Conservation (phyloP, 192 early-diverging fungal species). For the Backusella tuberculispora region DNA sequence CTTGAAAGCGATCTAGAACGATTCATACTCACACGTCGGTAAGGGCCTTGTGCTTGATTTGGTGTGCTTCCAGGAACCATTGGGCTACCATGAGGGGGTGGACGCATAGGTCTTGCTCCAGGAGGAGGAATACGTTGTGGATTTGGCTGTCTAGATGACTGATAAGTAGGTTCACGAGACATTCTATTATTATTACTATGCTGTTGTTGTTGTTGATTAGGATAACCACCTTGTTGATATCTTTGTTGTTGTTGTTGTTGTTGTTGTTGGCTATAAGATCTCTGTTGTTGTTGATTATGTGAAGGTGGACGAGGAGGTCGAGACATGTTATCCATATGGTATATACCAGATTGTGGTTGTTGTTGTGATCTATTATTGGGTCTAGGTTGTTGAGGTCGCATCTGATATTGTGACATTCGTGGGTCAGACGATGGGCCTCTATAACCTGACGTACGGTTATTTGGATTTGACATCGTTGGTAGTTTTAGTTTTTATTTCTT, state of each 20-base stretch:
- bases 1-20: constrained; percentile 48
- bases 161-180: constrained; percentile 15
- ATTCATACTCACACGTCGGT: constrained; percentile 36
- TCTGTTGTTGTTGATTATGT: constrained; percentile 8
- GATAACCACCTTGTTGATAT: not conserved
- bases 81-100: constrained; percentile 24
- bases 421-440: constrained; percentile 18
- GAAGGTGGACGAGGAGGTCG: constrained; percentile 19
- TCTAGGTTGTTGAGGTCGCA: not conserved
- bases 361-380: constrained; percentile 10
- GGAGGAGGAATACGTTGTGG: constrained; percentile 14
- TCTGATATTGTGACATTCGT: constrained; percentile 15
- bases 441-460: constrained; percentile 19
- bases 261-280: not conserved
- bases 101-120: constrained; percentile 22
- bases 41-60: constrained; percentile 20
- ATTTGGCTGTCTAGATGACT: not conserved
- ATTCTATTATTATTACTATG: not conserved
- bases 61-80: constrained; percentile 16
- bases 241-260: not conserved
- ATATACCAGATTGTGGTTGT: constrained; percentile 12
- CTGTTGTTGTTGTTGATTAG: constrained; percentile 1
- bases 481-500: not conserved
- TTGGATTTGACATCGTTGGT: constrained; percentile 22
- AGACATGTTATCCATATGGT: constrained; percentile 17